Base-by-base conservation (phyloP, 1,139 yeast species). In the Lodderomyces elongisporus region DNA sequence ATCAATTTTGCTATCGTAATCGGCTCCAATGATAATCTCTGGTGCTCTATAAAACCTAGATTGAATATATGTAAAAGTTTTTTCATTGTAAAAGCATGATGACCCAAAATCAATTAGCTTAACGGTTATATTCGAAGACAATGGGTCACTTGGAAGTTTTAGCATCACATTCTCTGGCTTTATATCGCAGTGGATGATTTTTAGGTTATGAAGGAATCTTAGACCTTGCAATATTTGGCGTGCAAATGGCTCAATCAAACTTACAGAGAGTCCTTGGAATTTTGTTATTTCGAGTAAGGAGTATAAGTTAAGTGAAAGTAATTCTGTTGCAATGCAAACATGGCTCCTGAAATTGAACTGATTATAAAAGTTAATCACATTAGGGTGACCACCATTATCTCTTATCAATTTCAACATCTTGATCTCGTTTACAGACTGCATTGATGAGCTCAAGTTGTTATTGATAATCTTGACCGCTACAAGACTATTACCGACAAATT, bases 331-430 rank as follows among this genome's bases (percentile, higher is more conserved):
- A 30, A 87, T 83, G 53, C 95, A 85, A 63, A 85, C 73, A 53
- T 87, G 96, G 21, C 87, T 81, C 38, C 95, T 62, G 53, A 85
- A 85, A 46, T 77, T 77, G 58, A 87, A 85, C 55, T 84, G 89
- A 33, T 80, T 83, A 29, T 65, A 56, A 49, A 81, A 83, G 16
- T 69, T 57, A 26, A 85, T 53, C 14, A 83, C 60, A 25, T 42
- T 36, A 4, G 38, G 27, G 26, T 33, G 37, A 8, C 23, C 24
- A 3, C 36, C 33, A 21, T 43, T 43, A 4, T 47, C 48, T 28
- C 51, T 51, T 27, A 85, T 55, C 18, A 62, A 58, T 42, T 75
- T 77, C 32, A 87, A 57, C 51, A 84, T 70, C 45, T 80, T 81
- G 18, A 87, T 84, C 51, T 85, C 95, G 40, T 79, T 74, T 21